Conservation (phyloP, 2,329 filamentous ascomycete species). For the Clarireedia homoeocarpa region DNA sequence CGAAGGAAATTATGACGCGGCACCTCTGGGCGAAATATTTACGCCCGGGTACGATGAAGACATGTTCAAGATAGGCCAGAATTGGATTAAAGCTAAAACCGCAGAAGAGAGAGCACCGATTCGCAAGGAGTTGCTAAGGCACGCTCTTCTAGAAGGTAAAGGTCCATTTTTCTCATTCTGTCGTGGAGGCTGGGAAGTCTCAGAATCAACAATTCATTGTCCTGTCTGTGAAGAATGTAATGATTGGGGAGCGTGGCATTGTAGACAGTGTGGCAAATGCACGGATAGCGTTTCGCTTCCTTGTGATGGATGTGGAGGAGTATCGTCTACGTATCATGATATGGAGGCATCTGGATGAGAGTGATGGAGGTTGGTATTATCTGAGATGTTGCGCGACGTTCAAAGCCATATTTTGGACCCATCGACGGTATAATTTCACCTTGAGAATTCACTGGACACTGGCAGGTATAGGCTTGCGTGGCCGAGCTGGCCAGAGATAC, state of each 20-base stretch:
- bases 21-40: neutral
- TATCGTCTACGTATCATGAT: neutral
- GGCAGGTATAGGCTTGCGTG: too few relatives aligned
- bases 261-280: conserved; percentile 1
- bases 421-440: too few relatives aligned
- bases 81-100: conserved; percentile 1
- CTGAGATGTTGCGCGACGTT: too few relatives aligned
- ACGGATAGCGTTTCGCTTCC: neutral
- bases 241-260: conserved; percentile 4
- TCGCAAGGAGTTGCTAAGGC: neutral
- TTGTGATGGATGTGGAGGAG: conserved; percentile 5
- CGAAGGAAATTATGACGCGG: conserved; percentile 1
- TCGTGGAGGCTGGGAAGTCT: conserved; percentile 1
- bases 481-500: too few relatives aligned
- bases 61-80: neutral
- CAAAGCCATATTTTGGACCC: too few relatives aligned
- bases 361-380: neutral
- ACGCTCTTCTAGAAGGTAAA: neutral
- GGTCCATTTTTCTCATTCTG: neutral
- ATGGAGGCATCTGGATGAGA: neutral
- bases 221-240: conserved; percentile 1
- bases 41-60: neutral
- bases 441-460: too few relatives aligned
- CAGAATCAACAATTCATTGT: neutral
- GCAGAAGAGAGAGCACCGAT: neutral